Conservation (phyloP, 805 yeast species). For the Danielia reshetovae region DNA sequence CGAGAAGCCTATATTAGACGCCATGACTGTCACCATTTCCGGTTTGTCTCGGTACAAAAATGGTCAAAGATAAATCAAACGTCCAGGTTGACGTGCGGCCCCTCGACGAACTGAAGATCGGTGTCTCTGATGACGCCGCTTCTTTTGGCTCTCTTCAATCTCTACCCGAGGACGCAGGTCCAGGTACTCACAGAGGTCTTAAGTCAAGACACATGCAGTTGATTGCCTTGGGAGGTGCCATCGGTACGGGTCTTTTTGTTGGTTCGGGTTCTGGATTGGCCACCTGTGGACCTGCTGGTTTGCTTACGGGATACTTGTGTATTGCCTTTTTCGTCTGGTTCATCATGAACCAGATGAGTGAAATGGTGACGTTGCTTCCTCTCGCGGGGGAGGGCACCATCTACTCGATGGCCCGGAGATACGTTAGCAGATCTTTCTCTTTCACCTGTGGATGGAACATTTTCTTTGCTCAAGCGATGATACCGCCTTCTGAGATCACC, state of each 20-base stretch:
- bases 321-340: constrained; percentile 22
- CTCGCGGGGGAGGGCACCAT: constrained; percentile 23
- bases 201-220: constrained; percentile 6
- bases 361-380: constrained; percentile 2
- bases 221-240: constrained; percentile 18
- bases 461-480: constrained; percentile 31
- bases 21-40: too few species aligned
- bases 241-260: constrained; percentile 23
- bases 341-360: constrained; percentile 29
- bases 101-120: constrained; percentile 1
- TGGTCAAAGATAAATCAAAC: background rate
- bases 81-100: background rate
- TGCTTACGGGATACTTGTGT: constrained; percentile 17
- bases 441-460: constrained; percentile 34
- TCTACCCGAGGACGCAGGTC: background rate
- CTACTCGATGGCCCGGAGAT: constrained; percentile 12
- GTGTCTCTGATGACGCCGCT: background rate
- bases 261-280: constrained; percentile 24
- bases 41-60: background rate
- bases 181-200: constrained; percentile 1
- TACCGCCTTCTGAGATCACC: constrained; percentile 33
- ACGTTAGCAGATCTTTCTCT: constrained; percentile 23
- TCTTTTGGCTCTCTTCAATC: background rate
- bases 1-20: too few species aligned
- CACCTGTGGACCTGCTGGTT: constrained; percentile 18